Evolutionary conservation across 768 basidiomycete species (phyloP).

Genomic region (Coprinellus micaceus): DNA sequence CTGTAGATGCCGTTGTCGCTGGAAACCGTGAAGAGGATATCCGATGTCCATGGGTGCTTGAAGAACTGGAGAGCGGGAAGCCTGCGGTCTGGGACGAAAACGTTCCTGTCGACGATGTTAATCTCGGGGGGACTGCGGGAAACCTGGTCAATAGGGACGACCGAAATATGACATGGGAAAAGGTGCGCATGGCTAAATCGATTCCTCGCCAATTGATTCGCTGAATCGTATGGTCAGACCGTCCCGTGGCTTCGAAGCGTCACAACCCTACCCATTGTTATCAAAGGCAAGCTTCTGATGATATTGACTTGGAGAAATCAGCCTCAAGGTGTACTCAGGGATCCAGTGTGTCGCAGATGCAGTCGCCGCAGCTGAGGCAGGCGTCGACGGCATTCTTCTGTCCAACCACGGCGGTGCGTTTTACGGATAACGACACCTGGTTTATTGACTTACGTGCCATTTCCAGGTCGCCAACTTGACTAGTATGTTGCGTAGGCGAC

Average conservation of each 20-base stretch:
- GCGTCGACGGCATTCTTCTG: conserved; percentile 83
- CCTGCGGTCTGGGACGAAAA: conserved; percentile 30
- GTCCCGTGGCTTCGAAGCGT: conserved; percentile 74
- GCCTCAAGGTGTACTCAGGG: too few relatives aligned
- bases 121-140: conserved; percentile 62
- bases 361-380: conserved; percentile 75
- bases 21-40: conserved; percentile 80
- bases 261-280: conserved; percentile 65
- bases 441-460: conserved; percentile 1
- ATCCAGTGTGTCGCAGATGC: conserved; percentile 83
- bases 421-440: not conserved
- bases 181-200: conserved; percentile 30
- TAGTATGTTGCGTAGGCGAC: conserved; percentile 44
- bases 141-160: conserved; percentile 65
- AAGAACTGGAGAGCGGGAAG: conserved; percentile 49
- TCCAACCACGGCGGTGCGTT: conserved; percentile 85
- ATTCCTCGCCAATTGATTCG: not conserved
- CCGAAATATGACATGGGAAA: conserved; percentile 74
- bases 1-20: conserved; percentile 83
- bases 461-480: conserved; percentile 72
- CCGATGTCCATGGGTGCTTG: conserved; percentile 53
- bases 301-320: not conserved
- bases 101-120: conserved; percentile 28
- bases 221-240: conserved; percentile 38
- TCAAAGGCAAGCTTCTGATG: conserved; percentile 52